A percentile compares a stretch with the other conserved stretches of the same genome.
These are phyloP conservation scores for Polyporus arcularius DNA, from an alignment of 768 basidiomycete species.

Conservation along the genomic window DNA sequence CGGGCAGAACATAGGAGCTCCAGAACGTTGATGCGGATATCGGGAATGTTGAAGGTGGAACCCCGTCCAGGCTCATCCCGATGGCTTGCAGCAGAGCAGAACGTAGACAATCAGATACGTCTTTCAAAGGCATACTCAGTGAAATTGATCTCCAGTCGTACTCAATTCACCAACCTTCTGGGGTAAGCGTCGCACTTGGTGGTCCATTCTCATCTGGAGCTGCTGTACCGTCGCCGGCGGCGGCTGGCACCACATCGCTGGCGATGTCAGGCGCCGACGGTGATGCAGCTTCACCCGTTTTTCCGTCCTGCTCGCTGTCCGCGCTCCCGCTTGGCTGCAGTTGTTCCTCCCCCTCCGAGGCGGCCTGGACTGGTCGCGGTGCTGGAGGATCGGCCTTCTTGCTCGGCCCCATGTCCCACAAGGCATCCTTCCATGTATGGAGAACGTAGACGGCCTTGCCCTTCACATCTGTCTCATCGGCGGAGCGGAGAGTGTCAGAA, in stretches of 20 bases:
- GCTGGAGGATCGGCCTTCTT: slow-evolving; percentile 59
- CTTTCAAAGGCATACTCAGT: slow-evolving; percentile 28
- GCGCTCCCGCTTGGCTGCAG: background rate
- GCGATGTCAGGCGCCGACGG: too few species aligned
- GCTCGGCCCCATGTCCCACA: slow-evolving; percentile 64
- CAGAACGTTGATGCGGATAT: slow-evolving; percentile 78
- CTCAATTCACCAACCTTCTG: slow-evolving; percentile 28
- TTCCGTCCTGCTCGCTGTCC: background rate
- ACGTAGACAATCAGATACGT: slow-evolving; percentile 60
- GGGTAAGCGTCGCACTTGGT: slow-evolving; percentile 12
- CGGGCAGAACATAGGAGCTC: slow-evolving; percentile 74
- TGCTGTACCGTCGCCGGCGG: too few species aligned
- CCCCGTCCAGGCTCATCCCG: slow-evolving; percentile 44
- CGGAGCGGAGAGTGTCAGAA: slow-evolving; percentile 42
- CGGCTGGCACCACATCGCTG: too few species aligned
- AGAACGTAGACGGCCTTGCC: slow-evolving; percentile 77
- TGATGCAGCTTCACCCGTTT: background rate
- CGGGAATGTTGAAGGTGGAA: slow-evolving; percentile 63
- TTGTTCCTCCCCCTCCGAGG: background rate
- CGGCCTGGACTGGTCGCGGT: slow-evolving; percentile 6
- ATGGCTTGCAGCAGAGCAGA: slow-evolving; percentile 69
- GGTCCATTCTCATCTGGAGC: background rate
- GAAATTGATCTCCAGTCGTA: background rate
- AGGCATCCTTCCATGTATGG: slow-evolving; percentile 76
- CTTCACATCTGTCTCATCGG: slow-evolving; percentile 47